Percentiles rank a stretch among this genome's conserved stretches.
phyloP scores from a whole-genome alignment of 352 stramenopile species.

The Phytopythium aichiense region DNA sequence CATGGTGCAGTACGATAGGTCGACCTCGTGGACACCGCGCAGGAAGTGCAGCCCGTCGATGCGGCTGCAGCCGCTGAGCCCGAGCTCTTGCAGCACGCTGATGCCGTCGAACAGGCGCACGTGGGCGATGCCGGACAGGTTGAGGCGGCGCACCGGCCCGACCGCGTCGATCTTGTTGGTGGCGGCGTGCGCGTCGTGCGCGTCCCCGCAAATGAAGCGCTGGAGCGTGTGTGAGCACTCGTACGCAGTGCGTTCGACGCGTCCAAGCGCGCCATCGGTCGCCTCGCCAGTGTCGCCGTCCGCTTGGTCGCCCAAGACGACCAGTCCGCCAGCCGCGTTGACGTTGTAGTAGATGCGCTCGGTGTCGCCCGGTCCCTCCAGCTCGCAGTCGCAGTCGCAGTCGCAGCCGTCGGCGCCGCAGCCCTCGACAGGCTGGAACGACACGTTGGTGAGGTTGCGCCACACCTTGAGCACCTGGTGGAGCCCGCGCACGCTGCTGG shows the following conservation, averaged over 20 bases:
- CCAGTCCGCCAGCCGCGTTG: conserved; percentile 17
- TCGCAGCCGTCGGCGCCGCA: background rate
- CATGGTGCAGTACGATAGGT: conserved; percentile 66
- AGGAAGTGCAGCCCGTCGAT: conserved; percentile 46
- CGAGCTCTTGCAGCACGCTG: conserved; percentile 36
- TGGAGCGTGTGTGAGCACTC: conserved; percentile 28
- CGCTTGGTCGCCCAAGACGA: conserved; percentile 18
- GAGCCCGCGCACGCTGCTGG: conserved; percentile 29
- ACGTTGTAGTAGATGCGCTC: conserved; percentile 39
- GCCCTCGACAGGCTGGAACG: conserved; percentile 44
- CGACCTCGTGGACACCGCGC: conserved; percentile 34
- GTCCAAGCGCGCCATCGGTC: background rate
- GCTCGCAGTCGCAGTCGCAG: conserved; percentile 6
- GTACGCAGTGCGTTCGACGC: conserved; percentile 13
- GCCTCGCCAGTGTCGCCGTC: conserved; percentile 14
- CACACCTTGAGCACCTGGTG: conserved; percentile 32
- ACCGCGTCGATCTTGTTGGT: background rate
- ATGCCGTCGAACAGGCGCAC: conserved; percentile 58
- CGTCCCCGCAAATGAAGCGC: conserved; percentile 15
- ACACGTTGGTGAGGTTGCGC: conserved; percentile 52
- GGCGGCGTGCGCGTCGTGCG: background rate
- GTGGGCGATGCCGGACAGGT: conserved; percentile 41
- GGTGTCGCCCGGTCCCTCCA: conserved; percentile 7
- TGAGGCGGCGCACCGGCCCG: conserved; percentile 30
- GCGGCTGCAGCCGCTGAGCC: conserved; percentile 50